A percentile compares a stretch with the other conserved stretches of the same genome.
Conservation (phyloP, 176 grass and related monocot species). For the Hordeum marinum region DNA sequence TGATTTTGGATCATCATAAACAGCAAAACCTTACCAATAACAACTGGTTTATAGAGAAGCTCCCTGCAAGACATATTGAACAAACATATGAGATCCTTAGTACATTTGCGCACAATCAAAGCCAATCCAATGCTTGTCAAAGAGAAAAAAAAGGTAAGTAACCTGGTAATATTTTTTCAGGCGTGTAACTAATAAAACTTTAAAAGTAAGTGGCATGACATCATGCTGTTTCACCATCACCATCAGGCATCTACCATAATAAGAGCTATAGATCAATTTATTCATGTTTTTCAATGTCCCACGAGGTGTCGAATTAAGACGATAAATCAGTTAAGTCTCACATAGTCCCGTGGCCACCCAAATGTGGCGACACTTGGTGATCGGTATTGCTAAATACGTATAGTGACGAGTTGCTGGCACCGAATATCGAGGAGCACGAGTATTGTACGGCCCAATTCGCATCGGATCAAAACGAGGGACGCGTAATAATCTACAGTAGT, state of each 20-base stretch:
- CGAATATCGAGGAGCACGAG: background rate
- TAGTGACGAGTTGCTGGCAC: background rate
- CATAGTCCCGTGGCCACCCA: background rate
- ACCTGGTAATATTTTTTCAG: background rate
- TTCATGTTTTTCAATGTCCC: background rate
- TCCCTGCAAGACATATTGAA: conserved; percentile 56
- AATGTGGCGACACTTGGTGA: background rate
- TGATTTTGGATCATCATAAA: conserved; percentile 15
- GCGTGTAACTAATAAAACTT: background rate
- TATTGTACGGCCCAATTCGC: background rate
- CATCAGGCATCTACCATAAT: background rate
- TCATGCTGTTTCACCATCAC: background rate
- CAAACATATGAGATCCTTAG: conserved; percentile 16
- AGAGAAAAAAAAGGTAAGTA: conserved; percentile 7
- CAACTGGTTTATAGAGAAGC: conserved; percentile 86
- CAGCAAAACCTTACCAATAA: conserved; percentile 59
- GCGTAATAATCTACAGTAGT: background rate
- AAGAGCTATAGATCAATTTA: background rate
- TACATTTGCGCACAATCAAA: background rate
- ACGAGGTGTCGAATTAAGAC: background rate
- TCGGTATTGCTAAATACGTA: background rate
- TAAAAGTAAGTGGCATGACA: background rate
- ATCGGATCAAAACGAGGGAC: background rate
- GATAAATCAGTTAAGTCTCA: background rate
- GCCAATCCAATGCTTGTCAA: background rate